Evolutionary conservation across 192 early-diverging fungal species (phyloP), one percentile per base, ranked within the genome.

Genomic region (Coemansia erecta): DNA sequence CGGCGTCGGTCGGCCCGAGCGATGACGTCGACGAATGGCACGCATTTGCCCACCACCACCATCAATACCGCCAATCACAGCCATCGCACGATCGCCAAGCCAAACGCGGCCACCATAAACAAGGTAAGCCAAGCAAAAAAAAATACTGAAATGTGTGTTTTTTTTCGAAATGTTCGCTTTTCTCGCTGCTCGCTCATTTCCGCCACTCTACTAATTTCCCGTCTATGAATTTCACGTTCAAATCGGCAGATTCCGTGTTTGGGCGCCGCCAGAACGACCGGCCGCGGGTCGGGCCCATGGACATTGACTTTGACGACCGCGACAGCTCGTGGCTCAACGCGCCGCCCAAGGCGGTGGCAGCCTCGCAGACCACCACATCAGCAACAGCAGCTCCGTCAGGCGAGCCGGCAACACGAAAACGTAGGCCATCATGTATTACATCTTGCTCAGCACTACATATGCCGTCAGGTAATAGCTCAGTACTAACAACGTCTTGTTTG

Each of bases 261-360:
- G 56, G 50, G 17, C 60, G 28, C 21, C 61, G 42, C 12, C 52
- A 17, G 40, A 53, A 42, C 44, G 58, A 53, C 42, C 40, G 63
- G 60, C 57, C 60, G 15, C 40, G 35, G 28, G 73, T 47, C n/a
- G 67, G 63, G 18, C 73, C 73, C 9, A 77, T 77, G 73, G 75
- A 78, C 55, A 53, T 78, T 44, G 75, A 78, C 62, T 43, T 50
- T 40, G 47, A 60, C 46, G 75, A 70, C 46, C 37, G 28, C 33
- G 73, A 78, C 65, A 54, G 61, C 49, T 63, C 73, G 10, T 77
- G 73, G 73, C 64, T 77, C 8, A 66, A 56, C 51, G 41, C 63
- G 15, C 49, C 67, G 8, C 19, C 53, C 24, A 44, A 47, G 8
- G 35, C 37, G 43, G 15, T 17, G 18, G 3, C 43, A 13, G 6